Conservation (phyloP, 345 rosid species). For the Reutealis trisperma region DNA sequence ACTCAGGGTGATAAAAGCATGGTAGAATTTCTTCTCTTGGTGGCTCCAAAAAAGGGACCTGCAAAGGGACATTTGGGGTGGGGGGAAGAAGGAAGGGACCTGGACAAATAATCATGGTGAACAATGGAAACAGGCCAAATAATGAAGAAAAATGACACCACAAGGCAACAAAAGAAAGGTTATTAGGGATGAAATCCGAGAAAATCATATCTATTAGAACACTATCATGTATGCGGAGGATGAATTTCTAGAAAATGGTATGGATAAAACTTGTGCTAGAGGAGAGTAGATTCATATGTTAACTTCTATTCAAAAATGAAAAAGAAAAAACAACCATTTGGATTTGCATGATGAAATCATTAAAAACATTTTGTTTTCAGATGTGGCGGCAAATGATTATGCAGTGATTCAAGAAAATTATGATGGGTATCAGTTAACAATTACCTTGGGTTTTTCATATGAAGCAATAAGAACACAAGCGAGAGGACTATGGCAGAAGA, state of each 20-base stretch:
- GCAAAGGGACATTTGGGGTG: not conserved
- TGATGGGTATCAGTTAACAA: not conserved
- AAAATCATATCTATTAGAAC: not conserved
- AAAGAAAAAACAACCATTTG: not conserved
- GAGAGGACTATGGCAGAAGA: conserved; percentile 58
- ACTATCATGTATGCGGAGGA: not conserved
- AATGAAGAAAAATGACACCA: not conserved
- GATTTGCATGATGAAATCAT: not conserved
- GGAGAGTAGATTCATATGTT: conserved; percentile 9
- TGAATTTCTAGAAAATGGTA: not conserved
- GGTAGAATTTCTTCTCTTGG: not conserved
- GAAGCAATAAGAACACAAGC: conserved; percentile 64
- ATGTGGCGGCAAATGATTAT: not conserved
- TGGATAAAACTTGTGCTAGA: not conserved
- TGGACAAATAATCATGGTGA: not conserved
- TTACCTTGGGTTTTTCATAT: conserved; percentile 63
- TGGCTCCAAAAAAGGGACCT: not conserved
- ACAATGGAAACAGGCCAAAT: not conserved
- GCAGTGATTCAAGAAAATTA: conserved; percentile 12
- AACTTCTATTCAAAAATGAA: not conserved
- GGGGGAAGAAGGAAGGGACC: not conserved
- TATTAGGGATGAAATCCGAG: not conserved
- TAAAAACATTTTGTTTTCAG: not conserved
- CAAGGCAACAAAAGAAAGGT: not conserved
- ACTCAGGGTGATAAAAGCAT: not conserved